Evolutionary conservation across 2,329 filamentous ascomycete genomes (phyloP).

Genomic region (Aspergillus tamarii): DNA sequence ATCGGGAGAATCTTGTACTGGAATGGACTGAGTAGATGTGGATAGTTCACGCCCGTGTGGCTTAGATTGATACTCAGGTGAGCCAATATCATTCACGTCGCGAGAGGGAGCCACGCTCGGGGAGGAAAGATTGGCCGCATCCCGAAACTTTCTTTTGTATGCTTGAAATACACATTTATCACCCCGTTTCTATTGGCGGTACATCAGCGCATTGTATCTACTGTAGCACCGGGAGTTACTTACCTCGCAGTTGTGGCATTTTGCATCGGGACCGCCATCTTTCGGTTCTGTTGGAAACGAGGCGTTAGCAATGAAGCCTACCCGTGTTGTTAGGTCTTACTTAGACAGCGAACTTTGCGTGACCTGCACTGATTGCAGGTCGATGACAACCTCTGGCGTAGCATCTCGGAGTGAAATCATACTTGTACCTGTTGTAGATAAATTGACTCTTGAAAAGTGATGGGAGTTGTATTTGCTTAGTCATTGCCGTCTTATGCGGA

Average conservation of each 20-base stretch:
- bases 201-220: not conserved
- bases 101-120: not conserved
- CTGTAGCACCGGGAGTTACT: rapidly evolving
- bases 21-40: not conserved
- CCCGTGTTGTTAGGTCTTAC: not conserved
- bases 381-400: not conserved
- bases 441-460: too few species aligned
- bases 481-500: not conserved
- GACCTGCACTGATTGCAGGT: not conserved
- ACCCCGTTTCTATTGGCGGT: not conserved
- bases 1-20: not conserved
- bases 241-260: not conserved
- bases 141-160: not conserved
- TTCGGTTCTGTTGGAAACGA: not conserved
- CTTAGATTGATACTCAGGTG: not conserved
- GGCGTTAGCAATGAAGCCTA: not conserved
- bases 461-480: not conserved
- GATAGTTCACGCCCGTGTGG: not conserved
- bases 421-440: not conserved
- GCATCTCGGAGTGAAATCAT: not conserved
- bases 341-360: not conserved
- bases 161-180: not conserved
- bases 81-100: not conserved
- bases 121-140: not conserved
- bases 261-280: not conserved